Conservation (phyloP, 495 filamentous ascomycete genomes). For the Podospora anserina region DNA sequence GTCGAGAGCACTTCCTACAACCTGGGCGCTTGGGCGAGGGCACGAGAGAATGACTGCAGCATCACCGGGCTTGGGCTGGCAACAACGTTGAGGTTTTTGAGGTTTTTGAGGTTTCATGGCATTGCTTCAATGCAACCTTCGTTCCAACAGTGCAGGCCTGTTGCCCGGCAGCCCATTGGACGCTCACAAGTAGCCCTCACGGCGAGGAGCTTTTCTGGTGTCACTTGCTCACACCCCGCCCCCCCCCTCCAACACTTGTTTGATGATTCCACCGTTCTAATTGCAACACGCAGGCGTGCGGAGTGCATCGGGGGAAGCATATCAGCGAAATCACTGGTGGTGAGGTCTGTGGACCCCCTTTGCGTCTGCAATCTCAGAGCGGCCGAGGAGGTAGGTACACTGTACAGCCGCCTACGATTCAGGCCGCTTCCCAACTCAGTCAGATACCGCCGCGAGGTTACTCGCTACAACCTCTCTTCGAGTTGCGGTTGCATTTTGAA, state of each 20-base stretch:
- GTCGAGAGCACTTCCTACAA: too few species aligned
- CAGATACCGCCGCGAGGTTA: slow-evolving; percentile 20
- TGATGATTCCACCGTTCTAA: too few species aligned
- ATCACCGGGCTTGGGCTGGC: too few species aligned
- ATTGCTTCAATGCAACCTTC: slow-evolving; percentile 13
- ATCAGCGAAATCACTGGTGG: slow-evolving; percentile 12
- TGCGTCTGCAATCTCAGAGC: slow-evolving; percentile 20
- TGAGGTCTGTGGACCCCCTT: slow-evolving; percentile 20
- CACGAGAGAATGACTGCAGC: too few species aligned
- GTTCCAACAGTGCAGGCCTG: slow-evolving; percentile 4
- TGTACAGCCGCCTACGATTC: slow-evolving; percentile 20
- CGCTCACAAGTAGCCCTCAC: neutral
- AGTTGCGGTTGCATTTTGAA: neutral
- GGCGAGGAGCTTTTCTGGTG: neutral
- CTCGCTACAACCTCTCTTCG: neutral
- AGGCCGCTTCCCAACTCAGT: slow-evolving; percentile 26
- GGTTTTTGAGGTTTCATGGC: slow-evolving; percentile 13
- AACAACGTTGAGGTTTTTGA: neutral
- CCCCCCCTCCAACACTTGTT: neutral
- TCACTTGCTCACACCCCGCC: neutral
- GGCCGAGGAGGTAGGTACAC: neutral
- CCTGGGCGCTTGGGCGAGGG: too few species aligned
- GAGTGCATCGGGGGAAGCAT: neutral
- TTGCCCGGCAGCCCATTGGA: slow-evolving; percentile 4
- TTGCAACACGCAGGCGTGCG: neutral